Base-by-base conservation (phyloP, 768 basidiomycete genomes). In the Tulasnella sp. region DNA sequence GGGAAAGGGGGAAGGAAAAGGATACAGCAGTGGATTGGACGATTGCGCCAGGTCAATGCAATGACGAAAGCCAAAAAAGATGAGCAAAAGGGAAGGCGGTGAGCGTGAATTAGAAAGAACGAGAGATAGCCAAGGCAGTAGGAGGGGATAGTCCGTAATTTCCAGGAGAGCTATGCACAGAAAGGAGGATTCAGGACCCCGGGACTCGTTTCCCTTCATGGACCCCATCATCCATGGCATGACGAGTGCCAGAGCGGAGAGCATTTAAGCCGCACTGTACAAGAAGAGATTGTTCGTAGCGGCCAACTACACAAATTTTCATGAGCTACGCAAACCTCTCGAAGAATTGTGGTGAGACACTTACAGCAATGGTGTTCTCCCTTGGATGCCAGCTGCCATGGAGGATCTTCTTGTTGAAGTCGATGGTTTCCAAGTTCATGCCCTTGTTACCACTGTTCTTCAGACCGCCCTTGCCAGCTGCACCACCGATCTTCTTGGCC, bases 351-450 rank as follows among this genome's bases (percentile, higher is more conserved):
- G 63, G 29, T 34, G 32, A 47, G 42, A 40, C 6, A 85, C 92
- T 78, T 77, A 95, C 94, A 77, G 95, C 95, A 79, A 99, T 98
- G 62, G 96, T 98, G 81, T 95, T 94, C 84, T 99, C 97, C 79
- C 88, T 84, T 63, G 97, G 97, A 85, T 99, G 97, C 97, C 97
- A 99, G 81, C 90, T 92, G 75, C 91, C 89, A 79, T 95, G 93
- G 78, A 96, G 82, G 77, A 96, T 95, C 87, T 96, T 96, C 90
- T 95, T 96, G 84, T 94, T 94, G 81, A 94, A 96, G 81, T 95
- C 93, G 74, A 92, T 81, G 19, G 91, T 88, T 77, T 93, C 90
- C 77, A 89, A 79, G 78, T 94, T 91, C 88, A 97, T 92, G 64
- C 89, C 87, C 79, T 90, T 89, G 79, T 91, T 81, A 14, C 94